Evolutionary conservation across 2,329 filamentous ascomycete genomes (phyloP).

Genomic region (Arthrinium phaeospermum): DNA sequence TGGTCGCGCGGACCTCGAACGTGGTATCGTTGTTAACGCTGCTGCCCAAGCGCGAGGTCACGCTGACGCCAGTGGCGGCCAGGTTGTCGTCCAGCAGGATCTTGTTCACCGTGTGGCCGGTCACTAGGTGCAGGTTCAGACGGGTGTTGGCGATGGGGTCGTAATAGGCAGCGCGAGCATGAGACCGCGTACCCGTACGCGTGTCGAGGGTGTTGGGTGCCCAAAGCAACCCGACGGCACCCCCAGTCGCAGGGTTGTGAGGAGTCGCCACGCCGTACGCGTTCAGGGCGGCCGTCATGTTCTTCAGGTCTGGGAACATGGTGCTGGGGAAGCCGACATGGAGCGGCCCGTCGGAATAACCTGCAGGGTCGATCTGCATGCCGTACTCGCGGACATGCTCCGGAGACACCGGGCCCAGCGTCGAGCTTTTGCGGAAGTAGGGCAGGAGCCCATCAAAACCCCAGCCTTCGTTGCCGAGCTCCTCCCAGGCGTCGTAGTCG

Average conservation of each 20-base stretch:
- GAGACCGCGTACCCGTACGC: conserved; percentile 17
- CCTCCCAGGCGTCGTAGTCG: conserved; percentile 44
- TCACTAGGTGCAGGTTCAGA: conserved; percentile 21
- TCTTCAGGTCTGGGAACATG: conserved; percentile 19
- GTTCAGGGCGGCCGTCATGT: conserved; percentile 8
- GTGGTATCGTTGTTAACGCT: too few relatives aligned
- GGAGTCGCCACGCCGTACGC: neutral
- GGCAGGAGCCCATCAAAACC: conserved; percentile 40
- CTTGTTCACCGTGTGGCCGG: conserved; percentile 15
- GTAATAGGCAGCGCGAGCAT: conserved; percentile 22
- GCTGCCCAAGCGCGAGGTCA: neutral
- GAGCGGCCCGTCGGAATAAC: conserved; percentile 18
- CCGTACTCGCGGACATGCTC: conserved; percentile 23
- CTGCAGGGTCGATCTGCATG: conserved; percentile 18
- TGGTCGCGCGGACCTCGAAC: conserved; percentile 24
- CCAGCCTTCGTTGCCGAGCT: conserved; percentile 45
- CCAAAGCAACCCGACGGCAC: conserved; percentile 1
- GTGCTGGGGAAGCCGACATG: conserved; percentile 19
- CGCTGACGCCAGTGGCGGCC: conserved; percentile 13
- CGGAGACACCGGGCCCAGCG: conserved; percentile 16
- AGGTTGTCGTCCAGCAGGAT: neutral
- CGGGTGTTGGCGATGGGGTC: conserved; percentile 13
- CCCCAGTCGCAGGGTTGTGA: neutral
- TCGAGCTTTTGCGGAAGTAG: conserved; percentile 37
- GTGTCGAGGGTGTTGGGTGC: conserved; percentile 14